phyloP scores from a whole-genome alignment of 148 eudicot genomes.

The Cornus kousa region DNA sequence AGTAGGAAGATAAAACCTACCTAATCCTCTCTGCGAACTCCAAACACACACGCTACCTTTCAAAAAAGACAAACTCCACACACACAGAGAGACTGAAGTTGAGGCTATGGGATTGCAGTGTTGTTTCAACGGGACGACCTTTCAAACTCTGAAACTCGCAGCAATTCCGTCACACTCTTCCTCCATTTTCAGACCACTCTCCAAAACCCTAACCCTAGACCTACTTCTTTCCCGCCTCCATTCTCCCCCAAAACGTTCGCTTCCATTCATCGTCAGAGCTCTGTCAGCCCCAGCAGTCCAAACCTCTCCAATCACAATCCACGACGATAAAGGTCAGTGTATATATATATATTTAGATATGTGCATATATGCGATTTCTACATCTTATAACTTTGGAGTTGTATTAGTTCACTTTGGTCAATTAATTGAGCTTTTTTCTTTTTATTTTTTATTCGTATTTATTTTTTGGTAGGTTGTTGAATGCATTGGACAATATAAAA shows the following conservation, averaged over 20 bases:
- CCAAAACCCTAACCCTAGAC: constrained; percentile 19
- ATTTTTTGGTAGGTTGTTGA: too few species aligned
- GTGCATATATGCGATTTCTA: background rate
- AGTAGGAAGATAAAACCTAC: too few species aligned
- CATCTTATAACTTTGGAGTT: too few species aligned
- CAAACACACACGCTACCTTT: too few species aligned
- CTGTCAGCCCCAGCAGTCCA: constrained; percentile 36
- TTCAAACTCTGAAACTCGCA: constrained; percentile 41
- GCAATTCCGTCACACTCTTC: constrained; percentile 24
- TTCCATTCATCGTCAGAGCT: constrained; percentile 37
- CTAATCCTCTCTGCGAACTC: too few species aligned
- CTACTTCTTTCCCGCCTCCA: constrained; percentile 13
- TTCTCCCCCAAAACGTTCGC: constrained; percentile 5
- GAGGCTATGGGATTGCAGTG: constrained; percentile 25
- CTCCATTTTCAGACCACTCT: constrained; percentile 24
- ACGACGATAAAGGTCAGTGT: constrained; percentile 35
- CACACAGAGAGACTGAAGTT: background rate
- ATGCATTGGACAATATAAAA: too few species aligned
- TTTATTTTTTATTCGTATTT: background rate
- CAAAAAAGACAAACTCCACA: too few species aligned
- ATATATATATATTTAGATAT: too few species aligned
- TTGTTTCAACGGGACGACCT: constrained; percentile 32
- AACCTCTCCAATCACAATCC: constrained; percentile 12
- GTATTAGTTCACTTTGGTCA: background rate
- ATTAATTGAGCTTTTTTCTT: background rate